Evolutionary conservation across 805 yeast species (phyloP).

Genomic region (Naumovozyma castellii): DNA sequence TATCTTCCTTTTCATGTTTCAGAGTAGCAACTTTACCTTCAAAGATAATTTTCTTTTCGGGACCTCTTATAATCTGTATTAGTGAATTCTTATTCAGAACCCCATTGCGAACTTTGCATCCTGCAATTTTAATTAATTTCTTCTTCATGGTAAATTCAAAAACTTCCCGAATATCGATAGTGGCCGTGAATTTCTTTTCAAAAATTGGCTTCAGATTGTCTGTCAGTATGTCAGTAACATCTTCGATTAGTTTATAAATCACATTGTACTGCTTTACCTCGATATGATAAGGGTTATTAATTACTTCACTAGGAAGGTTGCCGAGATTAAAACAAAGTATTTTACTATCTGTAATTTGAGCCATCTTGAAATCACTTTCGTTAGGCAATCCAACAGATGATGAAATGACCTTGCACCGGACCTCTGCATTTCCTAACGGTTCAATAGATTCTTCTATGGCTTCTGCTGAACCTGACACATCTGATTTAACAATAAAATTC

Average conservation of each 20-base stretch:
- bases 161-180: slow-evolving; percentile 58
- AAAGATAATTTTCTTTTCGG: slow-evolving; percentile 33
- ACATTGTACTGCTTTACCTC: slow-evolving; percentile 58
- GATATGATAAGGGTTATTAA: slow-evolving; percentile 47
- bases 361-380: slow-evolving; percentile 57
- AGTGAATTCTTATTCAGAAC: slow-evolving; percentile 47
- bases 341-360: slow-evolving; percentile 58
- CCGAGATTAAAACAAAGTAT: slow-evolving; percentile 69
- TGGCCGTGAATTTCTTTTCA: slow-evolving; percentile 58
- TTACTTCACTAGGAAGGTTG: slow-evolving; percentile 53
- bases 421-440: slow-evolving; percentile 82
- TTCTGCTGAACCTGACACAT: slow-evolving; percentile 90
- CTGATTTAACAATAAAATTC: slow-evolving; percentile 74
- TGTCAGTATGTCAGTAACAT: slow-evolving; percentile 59
- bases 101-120: slow-evolving; percentile 74
- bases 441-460: slow-evolving; percentile 78
- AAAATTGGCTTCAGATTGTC: slow-evolving; percentile 52
- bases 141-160: slow-evolving; percentile 64
- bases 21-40: slow-evolving; percentile 61
- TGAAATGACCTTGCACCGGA: slow-evolving; percentile 55
- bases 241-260: slow-evolving; percentile 81
- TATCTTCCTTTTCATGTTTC: slow-evolving; percentile 76
- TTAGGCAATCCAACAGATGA: slow-evolving; percentile 73
- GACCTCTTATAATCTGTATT: slow-evolving; percentile 47
- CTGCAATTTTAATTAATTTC: slow-evolving; percentile 61